Evolutionary conservation across 2,329 filamentous ascomycete species (phyloP).

Genomic region (Chaetomiaceae sp.): DNA sequence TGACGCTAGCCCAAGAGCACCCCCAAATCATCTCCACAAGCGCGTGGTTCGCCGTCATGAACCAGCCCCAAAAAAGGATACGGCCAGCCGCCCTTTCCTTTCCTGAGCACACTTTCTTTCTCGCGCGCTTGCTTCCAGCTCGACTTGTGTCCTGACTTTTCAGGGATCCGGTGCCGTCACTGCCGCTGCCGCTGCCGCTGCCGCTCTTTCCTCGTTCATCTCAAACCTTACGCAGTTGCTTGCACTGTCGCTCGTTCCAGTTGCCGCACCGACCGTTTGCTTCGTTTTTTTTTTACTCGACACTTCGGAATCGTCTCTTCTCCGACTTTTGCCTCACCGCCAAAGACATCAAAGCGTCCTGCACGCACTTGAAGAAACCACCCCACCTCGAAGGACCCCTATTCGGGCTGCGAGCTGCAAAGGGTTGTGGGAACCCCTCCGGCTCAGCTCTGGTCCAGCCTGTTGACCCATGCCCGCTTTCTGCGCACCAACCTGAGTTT

Average conservation of each 20-base stretch:
- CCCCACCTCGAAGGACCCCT: conserved; percentile 10
- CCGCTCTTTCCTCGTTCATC: background rate
- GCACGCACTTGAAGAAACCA: background rate
- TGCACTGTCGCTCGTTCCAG: conserved; percentile 2
- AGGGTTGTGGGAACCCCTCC: background rate
- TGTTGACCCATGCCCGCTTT: background rate
- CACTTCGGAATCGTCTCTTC: background rate
- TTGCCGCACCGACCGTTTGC: background rate
- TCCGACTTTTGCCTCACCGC: background rate
- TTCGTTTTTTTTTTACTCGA: background rate
- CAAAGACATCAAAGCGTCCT: background rate
- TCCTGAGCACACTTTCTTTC: background rate
- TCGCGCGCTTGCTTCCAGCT: too few relatives aligned
- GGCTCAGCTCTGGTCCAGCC: background rate
- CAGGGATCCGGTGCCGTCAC: background rate
- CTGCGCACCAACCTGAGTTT: background rate
- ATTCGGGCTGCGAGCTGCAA: background rate
- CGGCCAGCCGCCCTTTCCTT: background rate
- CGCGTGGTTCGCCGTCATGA: conserved; percentile 4
- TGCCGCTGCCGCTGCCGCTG: background rate
- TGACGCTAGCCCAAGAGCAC: background rate
- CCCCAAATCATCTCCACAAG: conserved; percentile 19
- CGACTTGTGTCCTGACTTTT: background rate
- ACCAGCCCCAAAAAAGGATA: conserved; percentile 8
- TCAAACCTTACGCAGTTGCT: background rate